Evolutionary conservation across 148 eudicot species (phyloP), one percentile per base, ranked within the genome.

Genomic region (Polygonum maritimum): DNA sequence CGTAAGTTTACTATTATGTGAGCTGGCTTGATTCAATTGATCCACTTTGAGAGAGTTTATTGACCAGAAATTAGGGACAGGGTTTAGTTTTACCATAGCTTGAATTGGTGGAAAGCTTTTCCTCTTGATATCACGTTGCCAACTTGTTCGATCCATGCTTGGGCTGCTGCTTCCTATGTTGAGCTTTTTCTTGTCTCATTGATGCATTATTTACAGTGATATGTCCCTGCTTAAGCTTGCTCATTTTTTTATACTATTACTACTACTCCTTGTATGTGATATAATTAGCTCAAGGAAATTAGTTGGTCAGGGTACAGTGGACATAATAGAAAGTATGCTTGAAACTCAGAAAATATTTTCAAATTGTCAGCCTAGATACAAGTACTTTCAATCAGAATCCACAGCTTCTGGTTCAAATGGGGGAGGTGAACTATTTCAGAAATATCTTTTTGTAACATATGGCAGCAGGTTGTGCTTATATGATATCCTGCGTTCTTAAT

Each of bases 1-100:
- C 88, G 98, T 94, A 80, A 90, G 98, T 89, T 21, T 75, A 3
- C n/a, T 71, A 4, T 18, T 71, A 4, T 74, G 51, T 16, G 22
- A 71, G 15, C 41, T 31, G 38, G 39, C 33, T 33, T 33, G 19
- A 13, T 36, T 14, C 16, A 35, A 10, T 36, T 36, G 40, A 35
- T 35, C 19, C 44, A 26, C 9, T 65, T 65, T 13, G 19, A 60
- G 69, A 58, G 16, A 14, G 70, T 65, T 12, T 13, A 33, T 36
- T 65, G 71, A 26, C 38, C 35, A 36, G 21, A 35, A 35, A 13
- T 35, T 14, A 14, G 26, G 36, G 36, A 33, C 2, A 14, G 14
- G 3, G 41, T 65, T 65, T 36, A 35, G 44, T 65, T 65, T 65
- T 65, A 63, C 69, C 31, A 63, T 38, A 63, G 40, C 6, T 63